phyloP scores from a whole-genome alignment of 352 stramenopile genomes.

The Pythium scleroteichum region DNA sequence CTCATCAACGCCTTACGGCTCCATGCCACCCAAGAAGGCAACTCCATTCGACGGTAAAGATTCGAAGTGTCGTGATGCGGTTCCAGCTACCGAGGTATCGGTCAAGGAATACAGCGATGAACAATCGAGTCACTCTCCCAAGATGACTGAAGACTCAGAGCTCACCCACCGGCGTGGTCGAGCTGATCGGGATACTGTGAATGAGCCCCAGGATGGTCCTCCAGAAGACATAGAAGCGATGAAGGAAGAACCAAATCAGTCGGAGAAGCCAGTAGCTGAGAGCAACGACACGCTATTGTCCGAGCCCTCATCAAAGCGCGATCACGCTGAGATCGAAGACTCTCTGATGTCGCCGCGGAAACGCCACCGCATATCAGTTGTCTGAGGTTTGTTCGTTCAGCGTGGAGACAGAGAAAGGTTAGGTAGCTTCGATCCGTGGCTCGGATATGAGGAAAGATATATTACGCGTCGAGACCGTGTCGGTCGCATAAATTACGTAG shows the following conservation, averaged over 20 bases:
- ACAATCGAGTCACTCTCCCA: too few species aligned
- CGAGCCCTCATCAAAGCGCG: background rate
- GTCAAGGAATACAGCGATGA: background rate
- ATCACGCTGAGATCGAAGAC: slow-evolving; percentile 7
- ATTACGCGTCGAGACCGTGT: slow-evolving; percentile 6
- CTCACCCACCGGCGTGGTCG: too few species aligned
- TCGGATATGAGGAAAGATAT: slow-evolving; percentile 8
- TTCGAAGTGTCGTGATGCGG: background rate
- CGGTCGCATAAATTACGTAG: slow-evolving; percentile 13
- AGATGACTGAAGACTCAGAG: background rate
- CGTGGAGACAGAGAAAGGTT: too few species aligned
- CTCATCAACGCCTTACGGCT: slow-evolving; percentile 15
- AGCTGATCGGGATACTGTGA: too few species aligned
- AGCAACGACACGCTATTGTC: background rate
- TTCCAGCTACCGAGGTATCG: background rate
- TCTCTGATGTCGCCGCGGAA: slow-evolving; percentile 21
- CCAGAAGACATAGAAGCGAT: background rate
- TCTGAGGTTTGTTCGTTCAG: slow-evolving; percentile 14
- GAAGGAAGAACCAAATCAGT: background rate
- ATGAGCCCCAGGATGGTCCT: too few species aligned
- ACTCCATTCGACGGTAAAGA: background rate
- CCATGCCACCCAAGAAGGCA: slow-evolving; percentile 8
- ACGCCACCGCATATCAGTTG: slow-evolving; percentile 18
- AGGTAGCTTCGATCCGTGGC: too few species aligned
- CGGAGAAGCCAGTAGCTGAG: background rate